phyloP scores from a whole-genome alignment of 495 filamentous ascomycete genomes.

The Delitschia confertaspora region DNA sequence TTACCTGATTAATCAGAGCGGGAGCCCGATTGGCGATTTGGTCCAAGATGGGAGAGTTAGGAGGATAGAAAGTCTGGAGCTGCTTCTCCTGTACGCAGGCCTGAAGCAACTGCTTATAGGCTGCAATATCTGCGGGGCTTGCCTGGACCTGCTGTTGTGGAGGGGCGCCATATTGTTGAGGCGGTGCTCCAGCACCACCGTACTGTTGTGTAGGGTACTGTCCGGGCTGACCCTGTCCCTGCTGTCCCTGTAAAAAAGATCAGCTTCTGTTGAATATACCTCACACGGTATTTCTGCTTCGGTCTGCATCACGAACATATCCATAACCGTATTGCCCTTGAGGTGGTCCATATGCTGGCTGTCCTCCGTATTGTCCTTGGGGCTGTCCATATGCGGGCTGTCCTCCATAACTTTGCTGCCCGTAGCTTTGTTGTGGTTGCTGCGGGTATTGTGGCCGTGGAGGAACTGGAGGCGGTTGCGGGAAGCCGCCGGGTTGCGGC shows the following conservation, averaged over 20 bases:
- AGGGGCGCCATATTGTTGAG: slow-evolving; percentile 15
- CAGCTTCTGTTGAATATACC: not conserved
- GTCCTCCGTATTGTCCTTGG: not conserved
- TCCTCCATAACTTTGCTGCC: slow-evolving; percentile 11
- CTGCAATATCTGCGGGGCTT: slow-evolving; percentile 42
- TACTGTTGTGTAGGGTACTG: slow-evolving; percentile 9
- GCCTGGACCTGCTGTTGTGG: slow-evolving; percentile 23
- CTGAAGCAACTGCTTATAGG: slow-evolving; percentile 48
- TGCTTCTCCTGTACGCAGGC: slow-evolving; percentile 50
- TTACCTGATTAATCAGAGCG: slow-evolving; percentile 44
- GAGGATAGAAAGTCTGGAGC: slow-evolving; percentile 49
- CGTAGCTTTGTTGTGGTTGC: slow-evolving; percentile 18
- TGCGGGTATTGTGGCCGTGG: slow-evolving; percentile 1
- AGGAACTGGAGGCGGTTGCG: slow-evolving; percentile 1
- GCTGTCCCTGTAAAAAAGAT: not conserved
- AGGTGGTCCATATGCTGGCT: not conserved
- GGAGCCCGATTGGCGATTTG: slow-evolving; percentile 36
- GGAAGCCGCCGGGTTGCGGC: slow-evolving; percentile 1
- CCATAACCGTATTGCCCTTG: slow-evolving; percentile 8
- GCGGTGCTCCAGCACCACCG: slow-evolving; percentile 6
- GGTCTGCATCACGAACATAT: slow-evolving; percentile 6
- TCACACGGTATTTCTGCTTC: not conserved
- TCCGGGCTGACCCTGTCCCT: slow-evolving; percentile 8
- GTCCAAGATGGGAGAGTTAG: slow-evolving; percentile 41
- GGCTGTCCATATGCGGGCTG: slow-evolving; percentile 18